Base-by-base conservation (phyloP, 2,329 filamentous ascomycete species). In the Botryotinia globosa region DNA sequence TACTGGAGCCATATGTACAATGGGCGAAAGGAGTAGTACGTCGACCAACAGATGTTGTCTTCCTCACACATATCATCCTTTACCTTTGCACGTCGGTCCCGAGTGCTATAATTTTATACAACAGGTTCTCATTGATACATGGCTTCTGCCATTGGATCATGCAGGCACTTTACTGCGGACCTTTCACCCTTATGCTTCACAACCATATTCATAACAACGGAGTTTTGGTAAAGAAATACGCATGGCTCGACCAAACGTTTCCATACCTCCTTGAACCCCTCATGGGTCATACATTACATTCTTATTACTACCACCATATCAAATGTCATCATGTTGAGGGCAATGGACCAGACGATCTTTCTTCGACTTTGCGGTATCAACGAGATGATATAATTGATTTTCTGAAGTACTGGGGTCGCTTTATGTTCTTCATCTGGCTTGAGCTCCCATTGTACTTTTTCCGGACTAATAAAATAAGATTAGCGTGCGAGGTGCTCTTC, bases 301-400 rank as follows among this genome's bases (percentile, higher is more conserved):
- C 90, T 2, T 95, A 95, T 82, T 95, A 87, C 80, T 94, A 94
- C 79, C 92, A 95, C 79, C 92, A 95, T 78, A 91, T 94, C 79
- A 95, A 95, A 84, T 92, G 94, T 79, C 92, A 95, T 79, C 92
- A 95, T 76, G 89, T 94, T 72, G 92, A 94, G 82, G 91, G 89
- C 74, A 95, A 95, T 77, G 92, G 92, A 0, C 91, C 92, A 0
- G 86, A 90, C 64, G 92, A 95, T 78, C 85, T 94, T 0, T 93
- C 90, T 1, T 92, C 91, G 0, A 95, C 92, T 0, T 87, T 95
- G 54, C 87, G 90, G 22, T 94, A 92, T 80, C 91, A 94, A 80
- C 87, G 92, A 9, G 92, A 95, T 80, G 87, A 87, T 71, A 74
- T 89, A 1, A 82, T 82, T 74, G 84, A 93, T 79, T 93, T 95